These are phyloP conservation scores for Cladosporium oxysporum DNA, from an alignment of 2,329 filamentous ascomycete genomes.

Conservation along the genomic window DNA sequence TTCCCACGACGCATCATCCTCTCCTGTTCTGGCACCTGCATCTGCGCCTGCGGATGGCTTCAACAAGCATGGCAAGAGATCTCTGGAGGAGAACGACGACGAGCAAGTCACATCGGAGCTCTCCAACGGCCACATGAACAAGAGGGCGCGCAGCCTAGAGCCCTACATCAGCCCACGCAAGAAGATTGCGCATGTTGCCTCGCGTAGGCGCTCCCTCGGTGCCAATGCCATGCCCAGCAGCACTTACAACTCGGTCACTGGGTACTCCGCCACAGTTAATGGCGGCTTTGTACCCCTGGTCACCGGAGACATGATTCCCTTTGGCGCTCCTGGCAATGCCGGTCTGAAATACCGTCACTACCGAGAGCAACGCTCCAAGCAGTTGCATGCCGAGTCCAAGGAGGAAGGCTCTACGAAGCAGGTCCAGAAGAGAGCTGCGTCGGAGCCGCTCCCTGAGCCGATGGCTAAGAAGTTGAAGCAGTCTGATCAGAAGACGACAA, in stretches of 20 bases:
- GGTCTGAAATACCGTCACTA: background rate
- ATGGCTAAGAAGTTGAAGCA: background rate
- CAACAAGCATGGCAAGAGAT: background rate
- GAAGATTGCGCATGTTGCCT: background rate
- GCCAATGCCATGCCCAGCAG: background rate
- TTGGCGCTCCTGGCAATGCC: background rate
- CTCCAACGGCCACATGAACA: background rate
- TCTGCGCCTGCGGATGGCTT: background rate
- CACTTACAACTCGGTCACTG: background rate
- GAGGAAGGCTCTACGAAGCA: background rate
- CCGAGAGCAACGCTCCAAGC: background rate
- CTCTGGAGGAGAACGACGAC: background rate
- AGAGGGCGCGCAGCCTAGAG: background rate
- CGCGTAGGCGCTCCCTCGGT: background rate
- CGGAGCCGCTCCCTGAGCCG: background rate
- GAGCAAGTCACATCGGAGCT: background rate
- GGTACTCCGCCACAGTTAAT: background rate
- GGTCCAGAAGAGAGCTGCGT: background rate
- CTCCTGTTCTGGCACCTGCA: background rate
- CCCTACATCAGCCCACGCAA: background rate
- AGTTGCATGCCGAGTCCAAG: background rate
- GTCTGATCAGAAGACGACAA: background rate
- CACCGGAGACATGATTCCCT: background rate
- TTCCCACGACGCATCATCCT: background rate
- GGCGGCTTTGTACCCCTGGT: background rate